These are phyloP conservation scores for Fusarium poae DNA, from an alignment of 2,329 filamentous ascomycete genomes.

Conservation along the genomic window DNA sequence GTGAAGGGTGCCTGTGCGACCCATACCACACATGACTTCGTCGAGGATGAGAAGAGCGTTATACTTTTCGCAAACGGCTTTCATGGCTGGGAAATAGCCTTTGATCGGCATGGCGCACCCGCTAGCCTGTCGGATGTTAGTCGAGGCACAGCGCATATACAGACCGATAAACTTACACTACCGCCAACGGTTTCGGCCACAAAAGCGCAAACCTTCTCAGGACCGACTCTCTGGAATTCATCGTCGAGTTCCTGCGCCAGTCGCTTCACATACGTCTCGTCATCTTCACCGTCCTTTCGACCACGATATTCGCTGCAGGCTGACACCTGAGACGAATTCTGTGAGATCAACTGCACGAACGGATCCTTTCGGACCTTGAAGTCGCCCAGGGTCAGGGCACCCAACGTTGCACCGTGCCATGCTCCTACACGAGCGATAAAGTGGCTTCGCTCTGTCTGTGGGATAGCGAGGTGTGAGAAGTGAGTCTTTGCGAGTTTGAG, in stretches of 20 bases:
- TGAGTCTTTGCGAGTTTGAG: conserved; percentile 43
- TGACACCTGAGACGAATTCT: conserved; percentile 28
- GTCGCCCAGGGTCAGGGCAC: conserved; percentile 36
- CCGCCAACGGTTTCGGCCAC: conserved; percentile 62
- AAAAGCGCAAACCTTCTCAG: conserved; percentile 62
- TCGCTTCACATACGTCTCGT: conserved; percentile 56
- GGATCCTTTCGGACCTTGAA: conserved; percentile 43
- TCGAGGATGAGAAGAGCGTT: conserved; percentile 69
- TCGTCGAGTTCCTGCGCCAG: conserved; percentile 61
- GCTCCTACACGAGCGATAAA: conserved; percentile 39
- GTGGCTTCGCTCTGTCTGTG: conserved; percentile 31
- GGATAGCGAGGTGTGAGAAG: conserved; percentile 34
- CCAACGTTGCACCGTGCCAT: conserved; percentile 41
- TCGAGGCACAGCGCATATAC: too few relatives aligned
- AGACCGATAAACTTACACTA: conserved; percentile 18
- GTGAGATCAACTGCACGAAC: conserved; percentile 34
- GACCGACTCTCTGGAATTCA: conserved; percentile 61
- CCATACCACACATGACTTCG: conserved; percentile 77
- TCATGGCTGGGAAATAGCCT: conserved; percentile 68
- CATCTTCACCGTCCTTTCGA: background rate
- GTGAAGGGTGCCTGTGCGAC: conserved; percentile 71
- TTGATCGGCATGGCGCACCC: conserved; percentile 39
- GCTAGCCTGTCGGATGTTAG: conserved; percentile 19
- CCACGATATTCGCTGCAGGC: conserved; percentile 29
- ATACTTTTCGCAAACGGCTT: conserved; percentile 66